Base-by-base conservation (phyloP, 1,284 basidiomycete genomes). In the Irpex sp. region DNA sequence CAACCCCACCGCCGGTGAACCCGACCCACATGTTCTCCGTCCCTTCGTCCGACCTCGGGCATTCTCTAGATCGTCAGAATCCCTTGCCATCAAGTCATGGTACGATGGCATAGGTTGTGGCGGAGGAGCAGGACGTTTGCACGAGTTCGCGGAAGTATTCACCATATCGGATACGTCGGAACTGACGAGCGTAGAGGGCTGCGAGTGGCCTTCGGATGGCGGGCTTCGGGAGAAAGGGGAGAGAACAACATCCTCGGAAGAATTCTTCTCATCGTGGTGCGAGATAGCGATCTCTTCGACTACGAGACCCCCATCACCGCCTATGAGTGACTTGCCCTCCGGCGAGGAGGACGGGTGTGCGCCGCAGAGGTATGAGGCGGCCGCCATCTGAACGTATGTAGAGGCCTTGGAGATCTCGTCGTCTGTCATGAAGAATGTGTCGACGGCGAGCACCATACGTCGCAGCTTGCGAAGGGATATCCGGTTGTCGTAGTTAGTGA, bases 401-500 rank as follows among this genome's bases (percentile, higher is more conserved):
- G 55, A 61, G 11, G 65, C 64, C 9, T 21, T 5, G 31, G 62
- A 64, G 61, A 72, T 69, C 49, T 67, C 64, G 40, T 58, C 63
- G 26, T 66, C 65, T n/a, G 63, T 48, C 65, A 71, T 67, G 69
- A 70, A 75, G 66, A 74, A 74, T 21, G 71, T 68, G 60, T 71
- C 68, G 26, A 65, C 57, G 3, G 40, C 36, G 4, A 64, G 34
- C 15, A 74, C 57, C 19, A 63, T 58, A n/a, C 64, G 36, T 59
- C 89, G 83, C 2, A 96, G 79, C 19, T 88, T 81, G 1, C 78
- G 72, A 58, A 96, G 77, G 9, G 83, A 79, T 59, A 85, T 82
- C 21, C 86, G 84, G 9, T 73, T 70, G 40, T 81, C 63, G 58
- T 85, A 79, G 67, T 86, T 81, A 44, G 75, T 74, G 72, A 93